Conservation (phyloP, 176 grass and related monocot genomes). For the Avena sativa region DNA sequence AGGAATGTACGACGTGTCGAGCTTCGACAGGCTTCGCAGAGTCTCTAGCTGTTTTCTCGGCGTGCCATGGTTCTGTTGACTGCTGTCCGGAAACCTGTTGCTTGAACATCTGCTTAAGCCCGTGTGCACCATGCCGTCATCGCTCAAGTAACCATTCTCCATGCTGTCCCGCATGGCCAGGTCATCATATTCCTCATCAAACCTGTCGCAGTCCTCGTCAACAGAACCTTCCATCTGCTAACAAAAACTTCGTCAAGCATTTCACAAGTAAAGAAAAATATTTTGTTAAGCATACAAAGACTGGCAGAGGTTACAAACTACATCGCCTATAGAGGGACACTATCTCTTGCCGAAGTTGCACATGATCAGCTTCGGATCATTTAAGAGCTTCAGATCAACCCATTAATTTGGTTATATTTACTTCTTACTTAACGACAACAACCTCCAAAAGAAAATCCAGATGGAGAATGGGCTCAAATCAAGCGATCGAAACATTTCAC, state of each 20-base stretch:
- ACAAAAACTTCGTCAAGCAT: conserved; percentile 8
- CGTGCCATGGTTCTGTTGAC: not conserved
- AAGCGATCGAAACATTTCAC: not conserved
- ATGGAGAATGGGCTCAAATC: not conserved
- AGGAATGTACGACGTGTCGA: conserved; percentile 37
- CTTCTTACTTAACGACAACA: not conserved
- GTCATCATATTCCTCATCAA: conserved; percentile 93
- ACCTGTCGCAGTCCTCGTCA: conserved; percentile 77
- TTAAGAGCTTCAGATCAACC: not conserved
- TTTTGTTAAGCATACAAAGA: not conserved
- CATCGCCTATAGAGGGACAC: not conserved
- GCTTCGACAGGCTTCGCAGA: conserved; percentile 53
- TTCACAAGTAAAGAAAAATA: not conserved
- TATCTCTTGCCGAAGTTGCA: not conserved
- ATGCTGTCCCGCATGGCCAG: conserved; percentile 72
- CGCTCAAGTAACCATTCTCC: conserved; percentile 65
- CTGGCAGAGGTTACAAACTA: not conserved
- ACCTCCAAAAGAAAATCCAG: not conserved
- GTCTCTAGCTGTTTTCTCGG: conserved; percentile 50
- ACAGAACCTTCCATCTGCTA: conserved; percentile 92
- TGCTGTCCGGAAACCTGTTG: conserved; percentile 35
- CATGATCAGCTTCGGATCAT: not conserved
- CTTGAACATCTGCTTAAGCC: conserved; percentile 39
- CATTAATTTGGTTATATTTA: conserved; percentile 4
- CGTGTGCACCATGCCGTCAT: conserved; percentile 49